A percentile compares a stretch with the other conserved stretches of the same genome.
These are phyloP conservation scores for Hypsizygus marmoreus DNA, from an alignment of 768 basidiomycete genomes.

Conservation along the genomic window DNA sequence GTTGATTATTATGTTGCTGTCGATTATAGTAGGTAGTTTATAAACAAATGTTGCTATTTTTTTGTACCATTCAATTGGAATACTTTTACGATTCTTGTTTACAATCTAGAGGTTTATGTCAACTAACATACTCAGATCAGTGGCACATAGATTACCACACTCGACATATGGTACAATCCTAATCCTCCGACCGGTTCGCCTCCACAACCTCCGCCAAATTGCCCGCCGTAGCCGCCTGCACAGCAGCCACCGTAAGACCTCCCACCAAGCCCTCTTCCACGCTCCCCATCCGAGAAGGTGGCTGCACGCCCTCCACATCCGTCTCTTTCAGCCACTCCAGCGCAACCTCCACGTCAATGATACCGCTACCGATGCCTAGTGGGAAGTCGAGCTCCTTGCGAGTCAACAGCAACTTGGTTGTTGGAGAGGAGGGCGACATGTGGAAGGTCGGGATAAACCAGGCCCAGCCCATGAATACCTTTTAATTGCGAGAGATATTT, in stretches of 20 bases:
- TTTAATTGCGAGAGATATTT: slow-evolving; percentile 6
- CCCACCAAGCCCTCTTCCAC: not conserved
- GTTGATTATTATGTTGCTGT: too few species aligned
- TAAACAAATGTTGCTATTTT: too few species aligned
- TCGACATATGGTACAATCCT: not conserved
- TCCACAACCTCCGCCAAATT: not conserved
- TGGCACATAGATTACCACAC: not conserved
- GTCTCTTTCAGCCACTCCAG: slow-evolving; percentile 45
- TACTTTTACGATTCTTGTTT: too few species aligned
- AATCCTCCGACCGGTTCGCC: not conserved
- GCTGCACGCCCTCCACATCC: slow-evolving; percentile 7
- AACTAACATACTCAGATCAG: not conserved
- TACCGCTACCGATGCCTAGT: slow-evolving; percentile 65
- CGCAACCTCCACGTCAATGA: slow-evolving; percentile 67
- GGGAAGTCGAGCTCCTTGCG: slow-evolving; percentile 78
- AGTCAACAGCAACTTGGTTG: slow-evolving; percentile 46
- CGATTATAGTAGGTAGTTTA: too few species aligned
- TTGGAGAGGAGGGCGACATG: slow-evolving; percentile 49
- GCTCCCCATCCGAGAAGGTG: not conserved
- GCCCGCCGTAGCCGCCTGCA: not conserved
- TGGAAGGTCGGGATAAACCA: slow-evolving; percentile 90
- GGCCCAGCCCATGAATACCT: slow-evolving; percentile 82
- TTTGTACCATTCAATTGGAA: too few species aligned
- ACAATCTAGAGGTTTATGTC: not conserved
- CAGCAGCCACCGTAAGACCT: not conserved